These are phyloP conservation scores for Nitzschia sp. DNA, from an alignment of 108 stramenopile species.

Conservation along the genomic window DNA sequence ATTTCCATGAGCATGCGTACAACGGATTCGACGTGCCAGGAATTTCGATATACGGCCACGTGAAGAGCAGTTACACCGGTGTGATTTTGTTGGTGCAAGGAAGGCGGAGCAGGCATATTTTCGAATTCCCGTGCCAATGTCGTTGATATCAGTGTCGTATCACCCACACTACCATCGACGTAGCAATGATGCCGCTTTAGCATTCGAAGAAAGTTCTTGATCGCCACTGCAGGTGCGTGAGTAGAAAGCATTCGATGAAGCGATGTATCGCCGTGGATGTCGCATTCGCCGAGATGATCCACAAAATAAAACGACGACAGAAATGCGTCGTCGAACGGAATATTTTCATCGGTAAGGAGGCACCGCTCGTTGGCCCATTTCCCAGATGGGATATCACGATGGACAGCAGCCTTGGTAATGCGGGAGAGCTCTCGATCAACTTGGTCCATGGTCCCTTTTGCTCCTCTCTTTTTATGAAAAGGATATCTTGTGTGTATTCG, in stretches of 20 bases:
- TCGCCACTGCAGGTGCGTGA: neutral
- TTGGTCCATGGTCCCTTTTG: neutral
- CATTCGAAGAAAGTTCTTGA: neutral
- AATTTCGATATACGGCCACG: conserved; percentile 37
- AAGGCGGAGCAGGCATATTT: neutral
- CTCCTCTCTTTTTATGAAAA: neutral
- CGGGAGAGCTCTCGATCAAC: neutral
- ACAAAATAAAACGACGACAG: neutral
- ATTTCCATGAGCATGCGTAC: conserved; percentile 21
- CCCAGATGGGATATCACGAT: neutral
- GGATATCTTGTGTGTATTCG: too few relatives aligned
- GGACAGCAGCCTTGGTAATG: neutral
- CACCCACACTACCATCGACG: neutral
- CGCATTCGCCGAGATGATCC: neutral
- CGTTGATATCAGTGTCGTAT: neutral
- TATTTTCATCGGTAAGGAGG: neutral
- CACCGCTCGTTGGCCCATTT: neutral
- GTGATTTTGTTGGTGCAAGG: neutral
- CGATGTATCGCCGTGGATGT: conserved; percentile 1
- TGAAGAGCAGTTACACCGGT: conserved; percentile 33
- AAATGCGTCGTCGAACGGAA: neutral
- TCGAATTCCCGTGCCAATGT: neutral
- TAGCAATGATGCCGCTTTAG: neutral
- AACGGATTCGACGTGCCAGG: conserved; percentile 27
- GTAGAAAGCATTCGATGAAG: neutral